Base-by-base conservation (phyloP, 306 rosid genomes). In the Gastrolobium villosum region DNA sequence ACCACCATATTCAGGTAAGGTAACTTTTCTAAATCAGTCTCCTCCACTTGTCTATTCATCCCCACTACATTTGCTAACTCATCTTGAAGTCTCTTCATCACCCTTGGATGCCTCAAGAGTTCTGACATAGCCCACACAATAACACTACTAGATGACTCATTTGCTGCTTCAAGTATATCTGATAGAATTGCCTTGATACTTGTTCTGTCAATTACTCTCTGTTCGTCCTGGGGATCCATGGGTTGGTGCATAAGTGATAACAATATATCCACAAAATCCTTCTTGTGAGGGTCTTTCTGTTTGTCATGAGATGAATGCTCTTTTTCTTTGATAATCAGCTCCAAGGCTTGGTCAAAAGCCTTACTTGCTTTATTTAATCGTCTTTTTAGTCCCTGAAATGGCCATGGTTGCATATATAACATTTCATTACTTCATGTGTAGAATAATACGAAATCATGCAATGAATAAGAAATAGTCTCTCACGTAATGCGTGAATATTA, bases 51-150 rank as follows among this genome's bases (percentile, higher is more conserved):
- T 45, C 41, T 70, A 14, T 49, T 69, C 76, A 5, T 14, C 1
- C 91, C 87, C 0, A 87, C 73, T 4, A 62, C 75, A 37, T 0
- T 20, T 1, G 15, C 10, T 10, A 88, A 35, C 78, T 83, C 87
- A 3, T 77, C 34, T 74, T 88, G 86, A 30, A 83, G 82, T 2
- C 4, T 39, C 15, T 65, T 82, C 85, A 84, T 80, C 0, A 74
- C 80, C 31, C 45, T 62, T 1, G 83, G 86, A 63, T 88, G 66
- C 63, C 53, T 80, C 3, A 85, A 0, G 4, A 88, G 80, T 39
- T 85, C 84, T 0, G 91, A 65, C 2, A 88, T 32, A 2, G 34
- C 65, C 91, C 91, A 87, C 0, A 48, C 75, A 0, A 82, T 2
- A 0, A 40, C 3, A 0, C 37, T 26, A 3, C 72, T 3, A 35